Evolutionary conservation across 306 rosid species (phyloP).

Genomic region (Nissolia schottii): DNA sequence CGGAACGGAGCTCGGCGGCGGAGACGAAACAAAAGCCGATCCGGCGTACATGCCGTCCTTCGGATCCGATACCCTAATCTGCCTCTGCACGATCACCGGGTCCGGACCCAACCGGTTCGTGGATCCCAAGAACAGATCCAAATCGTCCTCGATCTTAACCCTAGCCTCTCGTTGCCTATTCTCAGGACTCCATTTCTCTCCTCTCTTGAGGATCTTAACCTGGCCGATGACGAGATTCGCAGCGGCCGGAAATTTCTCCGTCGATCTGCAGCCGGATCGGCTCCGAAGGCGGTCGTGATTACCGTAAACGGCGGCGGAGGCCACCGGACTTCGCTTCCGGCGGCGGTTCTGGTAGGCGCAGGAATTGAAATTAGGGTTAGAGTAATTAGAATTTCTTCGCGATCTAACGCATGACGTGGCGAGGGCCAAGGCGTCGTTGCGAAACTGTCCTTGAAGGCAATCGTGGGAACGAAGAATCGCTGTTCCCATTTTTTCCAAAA

Average conservation of each 20-base stretch:
- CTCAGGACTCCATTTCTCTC: slow-evolving; percentile 42
- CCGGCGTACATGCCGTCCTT: slow-evolving; percentile 55
- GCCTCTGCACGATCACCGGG: slow-evolving; percentile 53
- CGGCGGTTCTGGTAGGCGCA: slow-evolving; percentile 30
- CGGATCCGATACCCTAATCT: slow-evolving; percentile 48
- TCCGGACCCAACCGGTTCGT: slow-evolving; percentile 72
- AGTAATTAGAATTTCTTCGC: neutral
- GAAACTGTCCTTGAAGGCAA: slow-evolving; percentile 35
- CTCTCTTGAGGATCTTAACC: slow-evolving; percentile 80
- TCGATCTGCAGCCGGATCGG: slow-evolving; percentile 15
- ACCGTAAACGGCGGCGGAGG: slow-evolving; percentile 8
- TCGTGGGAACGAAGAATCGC: slow-evolving; percentile 48
- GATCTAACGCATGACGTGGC: slow-evolving; percentile 9
- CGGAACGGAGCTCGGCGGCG: slow-evolving; percentile 78
- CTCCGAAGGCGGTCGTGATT: slow-evolving; percentile 22
- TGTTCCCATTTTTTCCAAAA: slow-evolving; percentile 47
- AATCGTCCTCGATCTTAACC: neutral
- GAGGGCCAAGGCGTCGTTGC: slow-evolving; percentile 29
- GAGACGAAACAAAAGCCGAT: slow-evolving; percentile 51
- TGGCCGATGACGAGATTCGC: slow-evolving; percentile 52
- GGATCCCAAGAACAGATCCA: slow-evolving; percentile 51
- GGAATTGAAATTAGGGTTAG: slow-evolving; percentile 21
- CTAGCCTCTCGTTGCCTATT: neutral
- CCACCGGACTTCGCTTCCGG: slow-evolving; percentile 47
- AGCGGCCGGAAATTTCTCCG: slow-evolving; percentile 15